These are phyloP conservation scores for Malus sieversii DNA, from an alignment of 306 rosid species.

Conservation along the genomic window DNA sequence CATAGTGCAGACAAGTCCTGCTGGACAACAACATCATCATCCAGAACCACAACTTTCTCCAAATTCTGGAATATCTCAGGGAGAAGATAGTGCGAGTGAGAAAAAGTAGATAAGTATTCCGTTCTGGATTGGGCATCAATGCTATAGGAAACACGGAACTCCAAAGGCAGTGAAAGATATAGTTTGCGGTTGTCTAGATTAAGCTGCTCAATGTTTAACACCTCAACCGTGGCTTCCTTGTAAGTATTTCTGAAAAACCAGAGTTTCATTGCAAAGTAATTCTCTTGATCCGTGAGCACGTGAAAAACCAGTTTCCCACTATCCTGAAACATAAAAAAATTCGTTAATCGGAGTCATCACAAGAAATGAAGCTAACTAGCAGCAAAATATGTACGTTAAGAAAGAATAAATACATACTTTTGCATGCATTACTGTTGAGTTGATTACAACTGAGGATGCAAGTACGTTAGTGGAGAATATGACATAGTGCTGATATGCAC, in stretches of 20 bases:
- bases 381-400: neutral
- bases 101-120: constrained; percentile 81
- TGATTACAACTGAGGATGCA: constrained; percentile 82
- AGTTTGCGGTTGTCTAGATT: constrained; percentile 31
- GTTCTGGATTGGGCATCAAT: constrained; percentile 51
- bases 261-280: constrained; percentile 80
- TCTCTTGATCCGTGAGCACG: constrained; percentile 80
- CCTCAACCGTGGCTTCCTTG: constrained; percentile 62
- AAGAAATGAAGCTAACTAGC: constrained; percentile 3
- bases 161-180: constrained; percentile 58
- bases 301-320: constrained; percentile 78
- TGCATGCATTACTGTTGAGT: constrained; percentile 72
- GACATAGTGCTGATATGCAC: constrained; percentile 63
- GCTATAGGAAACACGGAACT: constrained; percentile 62
- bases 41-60: constrained; percentile 77
- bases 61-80: constrained; percentile 71
- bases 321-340: constrained; percentile 53
- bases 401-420: constrained; percentile 46
- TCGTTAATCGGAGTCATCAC: constrained; percentile 24
- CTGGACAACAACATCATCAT: constrained; percentile 87
- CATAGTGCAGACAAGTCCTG: constrained; percentile 79
- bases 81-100: constrained; percentile 80
- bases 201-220: constrained; percentile 68
- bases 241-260: constrained; percentile 79
- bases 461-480: constrained; percentile 83